These are phyloP conservation scores for Serendipita indica DNA, from an alignment of 768 basidiomycete species.

Conservation along the genomic window DNA sequence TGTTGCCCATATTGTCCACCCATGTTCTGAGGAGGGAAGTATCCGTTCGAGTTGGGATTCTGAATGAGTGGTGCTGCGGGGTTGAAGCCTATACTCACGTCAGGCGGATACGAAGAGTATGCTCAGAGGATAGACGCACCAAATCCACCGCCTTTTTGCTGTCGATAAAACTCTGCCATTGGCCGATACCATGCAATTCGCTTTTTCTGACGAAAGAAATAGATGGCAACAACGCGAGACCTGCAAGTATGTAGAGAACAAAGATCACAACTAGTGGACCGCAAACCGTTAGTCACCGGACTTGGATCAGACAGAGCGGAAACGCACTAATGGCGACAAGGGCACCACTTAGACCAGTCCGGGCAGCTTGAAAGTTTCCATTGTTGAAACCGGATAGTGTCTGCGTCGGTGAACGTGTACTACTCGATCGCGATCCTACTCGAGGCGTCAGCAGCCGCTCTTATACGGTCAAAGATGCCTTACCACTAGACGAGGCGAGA, in stretches of 20 bases:
- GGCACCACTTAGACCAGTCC: background rate
- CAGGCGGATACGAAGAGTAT: background rate
- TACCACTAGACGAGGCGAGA: background rate
- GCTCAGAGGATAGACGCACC: background rate
- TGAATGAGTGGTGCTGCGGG: background rate
- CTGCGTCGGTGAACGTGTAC: background rate
- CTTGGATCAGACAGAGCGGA: background rate
- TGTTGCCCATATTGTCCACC: background rate
- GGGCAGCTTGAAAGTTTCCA: background rate
- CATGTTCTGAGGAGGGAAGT: background rate
- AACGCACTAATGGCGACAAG: background rate
- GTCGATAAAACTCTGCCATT: background rate
- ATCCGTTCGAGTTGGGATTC: background rate
- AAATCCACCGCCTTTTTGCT: background rate
- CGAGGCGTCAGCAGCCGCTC: background rate
- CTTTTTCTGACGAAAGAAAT: background rate
- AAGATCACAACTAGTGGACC: background rate
- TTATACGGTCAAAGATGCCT: background rate
- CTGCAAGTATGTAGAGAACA: background rate
- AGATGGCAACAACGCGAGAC: background rate
- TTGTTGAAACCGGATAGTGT: background rate
- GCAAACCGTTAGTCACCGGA: background rate
- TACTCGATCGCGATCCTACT: background rate
- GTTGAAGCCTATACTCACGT: too few species aligned
- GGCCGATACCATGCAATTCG: background rate